These are phyloP conservation scores for Penicillium parvum DNA, from an alignment of 495 filamentous ascomycete genomes.

Conservation along the genomic window DNA sequence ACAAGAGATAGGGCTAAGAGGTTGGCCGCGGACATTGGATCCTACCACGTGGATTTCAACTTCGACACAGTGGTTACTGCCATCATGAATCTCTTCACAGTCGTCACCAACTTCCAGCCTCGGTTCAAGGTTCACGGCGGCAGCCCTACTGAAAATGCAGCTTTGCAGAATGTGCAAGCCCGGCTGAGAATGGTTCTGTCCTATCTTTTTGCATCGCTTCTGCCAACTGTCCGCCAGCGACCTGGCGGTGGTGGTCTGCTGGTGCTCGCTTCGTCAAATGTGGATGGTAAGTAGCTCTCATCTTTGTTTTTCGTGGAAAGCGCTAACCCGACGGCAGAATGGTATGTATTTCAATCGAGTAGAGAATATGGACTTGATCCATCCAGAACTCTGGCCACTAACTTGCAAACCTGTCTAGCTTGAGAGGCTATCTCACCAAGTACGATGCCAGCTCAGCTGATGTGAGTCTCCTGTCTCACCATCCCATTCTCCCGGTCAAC, in stretches of 20 bases:
- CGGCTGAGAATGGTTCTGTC: constrained; percentile 74
- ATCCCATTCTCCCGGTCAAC: neutral
- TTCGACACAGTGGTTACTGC: constrained; percentile 65
- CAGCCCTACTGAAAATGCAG: constrained; percentile 54
- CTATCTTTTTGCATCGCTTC: constrained; percentile 67
- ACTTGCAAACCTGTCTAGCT: constrained; percentile 26
- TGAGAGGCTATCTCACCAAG: constrained; percentile 71
- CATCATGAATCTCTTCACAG: constrained; percentile 49
- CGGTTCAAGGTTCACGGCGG: constrained; percentile 70
- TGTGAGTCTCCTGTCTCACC: constrained; percentile 19
- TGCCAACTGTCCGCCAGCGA: constrained; percentile 53
- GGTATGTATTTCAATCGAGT: constrained; percentile 19
- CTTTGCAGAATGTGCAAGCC: constrained; percentile 80
- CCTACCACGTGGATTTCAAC: constrained; percentile 70
- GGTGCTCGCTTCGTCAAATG: constrained; percentile 60
- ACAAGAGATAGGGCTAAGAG: constrained; percentile 67
- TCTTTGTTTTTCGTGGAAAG: neutral
- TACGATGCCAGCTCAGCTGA: constrained; percentile 61
- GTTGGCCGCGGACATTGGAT: constrained; percentile 64
- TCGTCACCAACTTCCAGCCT: constrained; percentile 52
- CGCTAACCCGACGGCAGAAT: constrained; percentile 26
- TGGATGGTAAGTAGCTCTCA: constrained; percentile 34
- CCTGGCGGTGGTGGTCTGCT: constrained; percentile 55
- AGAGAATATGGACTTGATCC: too few relatives aligned
- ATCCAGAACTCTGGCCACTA: too few relatives aligned